These are phyloP conservation scores for Urtica urens DNA, from an alignment of 306 rosid genomes.

Conservation along the genomic window DNA sequence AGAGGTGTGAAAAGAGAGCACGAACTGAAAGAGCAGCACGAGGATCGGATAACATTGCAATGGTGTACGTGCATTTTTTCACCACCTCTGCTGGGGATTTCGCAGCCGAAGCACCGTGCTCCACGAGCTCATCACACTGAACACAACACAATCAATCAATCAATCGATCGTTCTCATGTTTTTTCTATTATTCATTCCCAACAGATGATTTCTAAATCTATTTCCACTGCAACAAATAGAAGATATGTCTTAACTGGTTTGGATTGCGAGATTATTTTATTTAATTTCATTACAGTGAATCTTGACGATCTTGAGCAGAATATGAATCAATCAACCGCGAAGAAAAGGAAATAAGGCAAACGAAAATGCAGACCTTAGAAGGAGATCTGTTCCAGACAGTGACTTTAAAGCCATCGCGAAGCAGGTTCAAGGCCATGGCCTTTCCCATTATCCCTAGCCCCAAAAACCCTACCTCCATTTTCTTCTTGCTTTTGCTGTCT, in stretches of 20 bases:
- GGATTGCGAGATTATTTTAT: no score
- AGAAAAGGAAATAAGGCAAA: no score
- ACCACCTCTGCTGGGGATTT: conserved; percentile 68
- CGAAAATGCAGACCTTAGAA: conserved; percentile 50
- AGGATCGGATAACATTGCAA: conserved; percentile 78
- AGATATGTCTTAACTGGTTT: no score
- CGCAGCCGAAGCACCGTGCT: conserved; percentile 59
- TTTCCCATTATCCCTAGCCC: conserved; percentile 93
- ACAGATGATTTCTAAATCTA: no score
- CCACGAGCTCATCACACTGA: conserved; percentile 61
- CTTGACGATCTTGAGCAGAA: no score
- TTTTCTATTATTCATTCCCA: no score
- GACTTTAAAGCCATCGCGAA: conserved; percentile 59
- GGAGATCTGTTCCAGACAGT: conserved; percentile 82
- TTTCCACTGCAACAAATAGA: no score
- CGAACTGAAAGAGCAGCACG: conserved; percentile 62
- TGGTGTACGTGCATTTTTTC: conserved; percentile 65
- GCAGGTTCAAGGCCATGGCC: conserved; percentile 57
- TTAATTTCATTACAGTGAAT: no score
- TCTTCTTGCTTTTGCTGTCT: conserved; percentile 6
- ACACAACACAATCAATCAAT: no score
- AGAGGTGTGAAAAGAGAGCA: conserved; percentile 1
- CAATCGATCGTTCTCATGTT: no score
- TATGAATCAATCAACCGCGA: no score
- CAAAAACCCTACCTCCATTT: conserved; percentile 63